Evolutionary conservation across 148 eudicot genomes (phyloP).

Genomic region (Rheum nobile): DNA sequence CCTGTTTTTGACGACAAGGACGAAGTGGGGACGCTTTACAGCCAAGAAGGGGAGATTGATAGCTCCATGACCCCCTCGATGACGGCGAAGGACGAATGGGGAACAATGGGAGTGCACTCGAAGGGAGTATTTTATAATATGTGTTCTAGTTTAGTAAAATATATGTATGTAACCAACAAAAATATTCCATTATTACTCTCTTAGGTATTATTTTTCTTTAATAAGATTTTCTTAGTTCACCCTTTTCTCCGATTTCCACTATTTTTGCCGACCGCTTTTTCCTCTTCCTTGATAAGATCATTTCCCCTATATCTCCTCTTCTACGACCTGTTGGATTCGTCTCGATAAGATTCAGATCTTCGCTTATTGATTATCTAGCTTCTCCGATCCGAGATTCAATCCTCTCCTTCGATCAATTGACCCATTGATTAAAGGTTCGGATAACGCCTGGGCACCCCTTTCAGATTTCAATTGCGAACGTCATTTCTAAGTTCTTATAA

Average conservation of each 20-base stretch:
- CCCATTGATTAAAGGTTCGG: not conserved
- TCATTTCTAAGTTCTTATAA: not conserved
- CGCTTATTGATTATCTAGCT: conserved; percentile 1
- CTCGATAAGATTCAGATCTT: conserved; percentile 7
- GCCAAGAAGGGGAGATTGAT: too few species aligned
- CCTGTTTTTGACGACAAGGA: too few species aligned
- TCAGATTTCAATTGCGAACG: not conserved
- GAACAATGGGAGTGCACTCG: too few species aligned
- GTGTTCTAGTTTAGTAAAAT: too few species aligned
- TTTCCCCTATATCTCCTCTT: conserved; percentile 3
- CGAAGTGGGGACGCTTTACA: too few species aligned
- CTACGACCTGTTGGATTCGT: not conserved
- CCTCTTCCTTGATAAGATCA: conserved; percentile 1
- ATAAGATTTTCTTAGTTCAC: conserved; percentile 1
- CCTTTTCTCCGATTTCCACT: not conserved
- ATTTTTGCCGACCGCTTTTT: conserved; percentile 5
- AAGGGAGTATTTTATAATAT: too few species aligned
- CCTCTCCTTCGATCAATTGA: conserved; percentile 9
- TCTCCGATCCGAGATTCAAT: conserved; percentile 1
- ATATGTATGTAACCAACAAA: too few species aligned
- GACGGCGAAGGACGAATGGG: too few species aligned
- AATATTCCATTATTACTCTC: not conserved
- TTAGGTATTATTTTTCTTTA: not conserved
- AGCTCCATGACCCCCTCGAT: too few species aligned
- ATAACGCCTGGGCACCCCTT: not conserved